These are phyloP conservation scores for Aeschynomene evenia DNA, from an alignment of 306 rosid species.

Conservation along the genomic window DNA sequence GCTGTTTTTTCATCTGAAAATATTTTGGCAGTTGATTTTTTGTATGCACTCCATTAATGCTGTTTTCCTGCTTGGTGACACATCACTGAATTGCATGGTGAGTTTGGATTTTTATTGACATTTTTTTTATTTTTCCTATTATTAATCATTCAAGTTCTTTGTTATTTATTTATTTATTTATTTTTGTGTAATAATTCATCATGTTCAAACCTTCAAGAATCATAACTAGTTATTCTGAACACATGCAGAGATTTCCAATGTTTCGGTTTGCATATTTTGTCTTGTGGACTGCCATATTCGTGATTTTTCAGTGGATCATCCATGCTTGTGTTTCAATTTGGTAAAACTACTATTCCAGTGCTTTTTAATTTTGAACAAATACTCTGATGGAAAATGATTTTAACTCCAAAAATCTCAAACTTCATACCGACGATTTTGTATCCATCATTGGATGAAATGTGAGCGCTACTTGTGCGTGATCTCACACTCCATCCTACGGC, in stretches of 20 bases:
- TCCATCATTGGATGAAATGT: no score
- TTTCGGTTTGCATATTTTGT: conserved; percentile 82
- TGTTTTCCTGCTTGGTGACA: conserved; percentile 78
- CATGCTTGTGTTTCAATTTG: conserved; percentile 61
- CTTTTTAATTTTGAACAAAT: background rate
- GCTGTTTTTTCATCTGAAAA: conserved; percentile 17
- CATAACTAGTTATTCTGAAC: conserved; percentile 19
- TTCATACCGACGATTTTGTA: no score
- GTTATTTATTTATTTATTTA: background rate
- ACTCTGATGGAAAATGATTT: no score
- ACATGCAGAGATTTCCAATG: conserved; percentile 75
- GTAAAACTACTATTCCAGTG: conserved; percentile 38
- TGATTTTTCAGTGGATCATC: conserved; percentile 80
- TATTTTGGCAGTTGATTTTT: conserved; percentile 58
- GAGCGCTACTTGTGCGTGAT: no score
- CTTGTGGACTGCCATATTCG: conserved; percentile 68
- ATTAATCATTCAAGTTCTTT: background rate
- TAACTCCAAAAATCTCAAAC: no score
- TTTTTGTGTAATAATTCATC: background rate
- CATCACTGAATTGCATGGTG: conserved; percentile 75
- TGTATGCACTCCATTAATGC: conserved; percentile 84
- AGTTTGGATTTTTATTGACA: conserved; percentile 27
- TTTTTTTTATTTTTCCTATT: background rate
- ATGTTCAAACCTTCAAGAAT: conserved; percentile 16
- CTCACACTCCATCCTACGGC: no score